Base-by-base conservation (phyloP, 331 rosid species). In the Arachis monticola region DNA sequence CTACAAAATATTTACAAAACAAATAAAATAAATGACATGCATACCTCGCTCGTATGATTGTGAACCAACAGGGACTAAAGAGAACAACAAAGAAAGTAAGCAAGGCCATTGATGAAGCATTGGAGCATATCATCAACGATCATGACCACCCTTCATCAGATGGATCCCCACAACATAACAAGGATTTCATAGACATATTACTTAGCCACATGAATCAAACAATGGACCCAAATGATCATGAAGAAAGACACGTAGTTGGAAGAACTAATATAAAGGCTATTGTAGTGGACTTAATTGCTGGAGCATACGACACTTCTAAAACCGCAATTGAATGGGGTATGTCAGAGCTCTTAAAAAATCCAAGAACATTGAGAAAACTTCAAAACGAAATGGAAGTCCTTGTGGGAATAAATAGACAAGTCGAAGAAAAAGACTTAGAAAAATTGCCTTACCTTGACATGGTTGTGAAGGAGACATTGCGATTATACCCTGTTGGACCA, bases 391-490 rank as follows among this genome's bases (percentile, higher is more conserved):
- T 87, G 11, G 10, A 55, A 8, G 10, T 11, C 27, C 78, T 70
- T 0, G 42, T 84, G 1, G 85, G 88, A 4, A 22, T 58, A 60
- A 67, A 69, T 2, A 64, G 14, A 31, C 64, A 52, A 62, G 87
- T 87, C 42, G 82, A 84, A 2, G 91, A 82, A 12, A 2, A 14
- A 1, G 82, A 87, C 8, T 4, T 87, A 44, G 13, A 7, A 0
- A 84, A 62, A 7, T 22, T 87, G 5, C 8, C 1, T 6, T 87
- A 84, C 51, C 68, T 87, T 52, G 72, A 68, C 6, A 79, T 73
- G 85, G 84, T 84, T 1, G 44, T 84, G 3, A 84, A 82, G 7
- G 91, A 82, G 73, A 79, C 73, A 22, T 31, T 77, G 0, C 61
- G 87, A n/a, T 48, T 83, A 4, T 63, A 83, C n/a, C 84, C 85